Evolutionary conservation across 768 basidiomycete genomes (phyloP).

Genomic region (Auriscalpium vulgare): DNA sequence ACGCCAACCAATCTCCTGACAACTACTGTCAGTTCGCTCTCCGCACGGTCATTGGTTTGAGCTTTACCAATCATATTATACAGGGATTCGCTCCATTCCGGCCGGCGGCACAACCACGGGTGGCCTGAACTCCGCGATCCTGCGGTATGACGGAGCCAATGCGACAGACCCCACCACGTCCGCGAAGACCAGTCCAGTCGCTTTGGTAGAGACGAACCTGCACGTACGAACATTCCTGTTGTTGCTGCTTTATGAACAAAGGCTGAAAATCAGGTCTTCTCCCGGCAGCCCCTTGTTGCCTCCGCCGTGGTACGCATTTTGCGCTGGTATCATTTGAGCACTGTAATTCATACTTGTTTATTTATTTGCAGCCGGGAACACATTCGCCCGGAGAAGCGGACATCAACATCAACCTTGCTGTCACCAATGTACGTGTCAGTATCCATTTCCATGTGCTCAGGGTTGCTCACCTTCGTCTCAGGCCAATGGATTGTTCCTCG

Average conservation of each 20-base stretch:
- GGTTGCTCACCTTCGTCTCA: not conserved
- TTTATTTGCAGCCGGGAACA: conserved; percentile 6
- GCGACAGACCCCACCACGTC: conserved; percentile 32
- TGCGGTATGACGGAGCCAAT: conserved; percentile 39
- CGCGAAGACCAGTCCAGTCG: conserved; percentile 17
- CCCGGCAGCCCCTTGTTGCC: not conserved
- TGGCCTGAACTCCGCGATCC: conserved; percentile 47
- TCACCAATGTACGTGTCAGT: conserved; percentile 5
- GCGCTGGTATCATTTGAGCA: not conserved
- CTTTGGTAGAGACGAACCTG: conserved; percentile 31
- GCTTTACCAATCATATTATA: not conserved
- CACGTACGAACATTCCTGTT: conserved; percentile 13
- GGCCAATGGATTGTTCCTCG: conserved; percentile 13
- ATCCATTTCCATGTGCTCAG: no score
- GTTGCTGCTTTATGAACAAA: no score
- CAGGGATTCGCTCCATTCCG: conserved; percentile 19
- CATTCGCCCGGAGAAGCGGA: conserved; percentile 12
- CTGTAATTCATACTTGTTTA: not conserved
- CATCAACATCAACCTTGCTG: conserved; percentile 11
- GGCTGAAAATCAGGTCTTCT: not conserved
- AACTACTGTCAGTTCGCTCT: not conserved
- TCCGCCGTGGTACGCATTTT: not conserved
- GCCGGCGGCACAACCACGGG: conserved; percentile 20
- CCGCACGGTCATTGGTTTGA: not conserved
- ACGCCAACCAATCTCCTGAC: not conserved